These are phyloP conservation scores for Penicillium pulvis DNA, from an alignment of 495 filamentous ascomycete species.

Conservation along the genomic window DNA sequence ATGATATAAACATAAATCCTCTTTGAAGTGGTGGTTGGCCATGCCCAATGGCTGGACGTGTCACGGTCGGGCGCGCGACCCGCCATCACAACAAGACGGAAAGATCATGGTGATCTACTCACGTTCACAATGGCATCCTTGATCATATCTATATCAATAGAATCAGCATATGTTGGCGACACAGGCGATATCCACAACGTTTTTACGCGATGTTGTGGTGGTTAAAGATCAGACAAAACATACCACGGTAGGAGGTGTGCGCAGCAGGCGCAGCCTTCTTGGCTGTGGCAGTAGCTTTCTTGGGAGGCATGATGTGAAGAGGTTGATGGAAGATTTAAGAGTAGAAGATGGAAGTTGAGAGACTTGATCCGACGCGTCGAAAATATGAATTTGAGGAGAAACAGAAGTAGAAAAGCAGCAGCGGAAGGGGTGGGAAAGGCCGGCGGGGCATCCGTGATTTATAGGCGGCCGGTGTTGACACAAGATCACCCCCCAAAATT, in stretches of 20 bases:
- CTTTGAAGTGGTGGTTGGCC: slow-evolving; percentile 27
- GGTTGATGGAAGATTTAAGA: slow-evolving; percentile 16
- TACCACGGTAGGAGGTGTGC: slow-evolving; percentile 65
- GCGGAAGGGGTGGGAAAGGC: slow-evolving; percentile 42
- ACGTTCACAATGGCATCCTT: slow-evolving; percentile 69
- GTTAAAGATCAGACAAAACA: slow-evolving; percentile 47
- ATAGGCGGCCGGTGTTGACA: slow-evolving; percentile 52
- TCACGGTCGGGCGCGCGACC: slow-evolving; percentile 48
- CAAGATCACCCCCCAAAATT: slow-evolving; percentile 35
- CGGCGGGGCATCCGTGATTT: slow-evolving; percentile 55
- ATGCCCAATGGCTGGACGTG: slow-evolving; percentile 36
- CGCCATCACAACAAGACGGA: slow-evolving; percentile 33
- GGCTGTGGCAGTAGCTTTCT: slow-evolving; percentile 51
- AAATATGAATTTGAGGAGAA: slow-evolving; percentile 13
- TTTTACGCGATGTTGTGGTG: slow-evolving; percentile 48
- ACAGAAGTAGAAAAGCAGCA: slow-evolving; percentile 29
- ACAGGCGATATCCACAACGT: slow-evolving; percentile 26
- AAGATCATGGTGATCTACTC: slow-evolving; percentile 51
- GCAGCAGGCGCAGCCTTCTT: slow-evolving; percentile 53
- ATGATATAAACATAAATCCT: slow-evolving; percentile 15
- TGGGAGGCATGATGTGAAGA: slow-evolving; percentile 49
- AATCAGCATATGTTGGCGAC: slow-evolving; percentile 55
- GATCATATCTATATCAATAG: slow-evolving; percentile 62
- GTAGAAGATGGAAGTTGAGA: slow-evolving; percentile 12
- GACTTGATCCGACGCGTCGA: slow-evolving; percentile 7